phyloP scores from a whole-genome alignment of 805 yeast species.

The Wickerhamomyces silvicola region DNA sequence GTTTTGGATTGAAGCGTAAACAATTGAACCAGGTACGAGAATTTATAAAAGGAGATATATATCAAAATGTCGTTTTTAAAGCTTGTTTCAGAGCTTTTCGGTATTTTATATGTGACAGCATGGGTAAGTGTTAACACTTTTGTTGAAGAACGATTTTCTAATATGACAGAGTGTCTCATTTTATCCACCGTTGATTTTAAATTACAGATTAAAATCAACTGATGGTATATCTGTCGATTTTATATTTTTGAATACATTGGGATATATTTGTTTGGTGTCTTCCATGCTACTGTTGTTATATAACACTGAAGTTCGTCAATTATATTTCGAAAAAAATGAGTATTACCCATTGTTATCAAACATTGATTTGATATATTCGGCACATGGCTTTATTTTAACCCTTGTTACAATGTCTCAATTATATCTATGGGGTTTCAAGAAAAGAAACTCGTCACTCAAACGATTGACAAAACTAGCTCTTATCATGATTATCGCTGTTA shows the following conservation, averaged over 20 bases:
- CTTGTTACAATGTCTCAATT: constrained; percentile 36
- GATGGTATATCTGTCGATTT: constrained; percentile 47
- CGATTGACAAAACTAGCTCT: constrained; percentile 17
- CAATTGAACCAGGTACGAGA: too few relatives aligned
- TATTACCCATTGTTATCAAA: constrained; percentile 34
- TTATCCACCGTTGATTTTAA: constrained; percentile 41
- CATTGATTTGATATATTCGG: constrained; percentile 41
- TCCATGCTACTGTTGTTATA: constrained; percentile 39
- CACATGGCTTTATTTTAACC: constrained; percentile 40
- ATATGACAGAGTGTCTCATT: constrained; percentile 40
- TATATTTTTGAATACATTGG: constrained; percentile 37
- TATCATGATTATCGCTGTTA: constrained; percentile 1
- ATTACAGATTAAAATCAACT: constrained; percentile 33
- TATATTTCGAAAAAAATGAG: constrained; percentile 26
- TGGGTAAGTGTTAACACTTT: constrained; percentile 25
- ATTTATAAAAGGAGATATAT: too few relatives aligned
- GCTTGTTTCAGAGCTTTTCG: constrained; percentile 22
- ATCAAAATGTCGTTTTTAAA: constrained; percentile 5
- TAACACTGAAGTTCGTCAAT: constrained; percentile 25
- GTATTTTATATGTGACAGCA: constrained; percentile 31
- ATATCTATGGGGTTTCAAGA: constrained; percentile 21
- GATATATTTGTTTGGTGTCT: constrained; percentile 37
- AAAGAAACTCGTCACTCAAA: constrained; percentile 11
- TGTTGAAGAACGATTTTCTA: neutral
- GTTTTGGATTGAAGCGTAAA: too few relatives aligned